Conservation (phyloP, 352 stramenopile species). For the Globisporangium abappressorium region DNA sequence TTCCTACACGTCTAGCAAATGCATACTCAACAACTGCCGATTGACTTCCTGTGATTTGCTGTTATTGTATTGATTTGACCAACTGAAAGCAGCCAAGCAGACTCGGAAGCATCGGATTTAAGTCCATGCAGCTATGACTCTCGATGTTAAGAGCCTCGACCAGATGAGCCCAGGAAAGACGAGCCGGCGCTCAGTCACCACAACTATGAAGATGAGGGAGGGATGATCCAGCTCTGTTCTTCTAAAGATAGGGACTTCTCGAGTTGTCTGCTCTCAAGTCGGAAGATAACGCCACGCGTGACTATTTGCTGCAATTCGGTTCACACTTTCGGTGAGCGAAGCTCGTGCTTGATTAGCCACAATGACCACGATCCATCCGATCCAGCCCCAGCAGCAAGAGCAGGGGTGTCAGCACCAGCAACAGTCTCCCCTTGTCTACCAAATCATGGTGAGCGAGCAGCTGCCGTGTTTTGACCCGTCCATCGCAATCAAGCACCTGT, state of each 20-base stretch:
- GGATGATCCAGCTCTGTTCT: background rate
- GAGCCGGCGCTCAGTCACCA: no score
- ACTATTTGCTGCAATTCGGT: background rate
- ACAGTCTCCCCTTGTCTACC: background rate
- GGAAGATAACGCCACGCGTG: background rate
- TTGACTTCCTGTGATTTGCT: no score
- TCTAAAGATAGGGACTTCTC: background rate
- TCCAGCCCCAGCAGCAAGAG: background rate
- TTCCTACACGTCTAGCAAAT: no score
- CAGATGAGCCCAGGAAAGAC: no score
- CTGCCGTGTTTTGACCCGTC: slow-evolving; percentile 9
- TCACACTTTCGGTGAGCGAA: background rate
- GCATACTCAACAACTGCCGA: no score
- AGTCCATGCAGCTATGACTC: no score
- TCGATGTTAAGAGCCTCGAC: no score
- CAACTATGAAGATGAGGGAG: no score
- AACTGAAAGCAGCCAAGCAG: no score
- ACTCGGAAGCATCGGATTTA: no score
- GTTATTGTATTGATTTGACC: no score
- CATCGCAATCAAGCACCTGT: slow-evolving; percentile 2
- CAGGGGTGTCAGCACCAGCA: background rate
- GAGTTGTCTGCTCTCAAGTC: background rate
- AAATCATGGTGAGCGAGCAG: slow-evolving; percentile 9
- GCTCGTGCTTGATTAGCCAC: background rate
- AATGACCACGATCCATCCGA: background rate